Evolutionary conservation across 2,329 filamentous ascomycete genomes (phyloP).

Genomic region (Ceratocystis ficicola): DNA sequence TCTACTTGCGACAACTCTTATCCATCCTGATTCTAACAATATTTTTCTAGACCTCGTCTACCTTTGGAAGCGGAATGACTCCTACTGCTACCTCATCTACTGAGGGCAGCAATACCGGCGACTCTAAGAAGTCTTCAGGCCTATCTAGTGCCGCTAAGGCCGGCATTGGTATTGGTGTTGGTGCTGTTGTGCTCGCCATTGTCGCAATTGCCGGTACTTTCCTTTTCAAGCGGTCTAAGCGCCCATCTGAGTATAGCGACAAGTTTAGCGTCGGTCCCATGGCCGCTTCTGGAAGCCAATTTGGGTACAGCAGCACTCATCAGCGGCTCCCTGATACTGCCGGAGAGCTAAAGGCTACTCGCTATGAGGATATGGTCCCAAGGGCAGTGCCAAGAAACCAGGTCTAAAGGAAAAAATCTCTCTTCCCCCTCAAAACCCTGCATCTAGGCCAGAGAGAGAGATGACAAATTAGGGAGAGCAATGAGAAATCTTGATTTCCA

Average conservation of each 20-base stretch:
- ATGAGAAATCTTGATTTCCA: background rate
- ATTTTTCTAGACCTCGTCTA: conserved; percentile 1
- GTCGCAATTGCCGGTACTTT: conserved; percentile 32
- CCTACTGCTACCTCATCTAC: conserved; percentile 14
- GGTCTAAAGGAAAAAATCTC: conserved; percentile 26
- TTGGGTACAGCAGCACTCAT: conserved; percentile 20
- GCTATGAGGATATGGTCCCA: conserved; percentile 48
- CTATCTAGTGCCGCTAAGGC: conserved; percentile 37
- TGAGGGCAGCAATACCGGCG: conserved; percentile 12
- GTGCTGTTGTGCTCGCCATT: conserved; percentile 26
- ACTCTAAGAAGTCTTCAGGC: conserved; percentile 24
- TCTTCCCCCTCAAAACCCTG: background rate
- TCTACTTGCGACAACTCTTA: background rate
- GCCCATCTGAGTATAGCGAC: conserved; percentile 16
- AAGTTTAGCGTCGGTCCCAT: conserved; percentile 36
- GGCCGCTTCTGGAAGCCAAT: conserved; percentile 34
- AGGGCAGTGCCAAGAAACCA: conserved; percentile 38
- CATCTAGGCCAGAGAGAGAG: background rate
- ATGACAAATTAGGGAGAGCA: background rate
- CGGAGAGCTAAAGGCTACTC: conserved; percentile 38
- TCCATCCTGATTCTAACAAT: background rate
- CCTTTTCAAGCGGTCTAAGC: conserved; percentile 29
- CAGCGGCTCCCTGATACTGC: conserved; percentile 14
- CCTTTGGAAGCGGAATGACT: background rate
- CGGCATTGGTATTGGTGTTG: conserved; percentile 37